Evolutionary conservation across 192 early-diverging fungal species (phyloP), one percentile per base, ranked within the genome.

Genomic region (Lunasporangiospora selenospora): DNA sequence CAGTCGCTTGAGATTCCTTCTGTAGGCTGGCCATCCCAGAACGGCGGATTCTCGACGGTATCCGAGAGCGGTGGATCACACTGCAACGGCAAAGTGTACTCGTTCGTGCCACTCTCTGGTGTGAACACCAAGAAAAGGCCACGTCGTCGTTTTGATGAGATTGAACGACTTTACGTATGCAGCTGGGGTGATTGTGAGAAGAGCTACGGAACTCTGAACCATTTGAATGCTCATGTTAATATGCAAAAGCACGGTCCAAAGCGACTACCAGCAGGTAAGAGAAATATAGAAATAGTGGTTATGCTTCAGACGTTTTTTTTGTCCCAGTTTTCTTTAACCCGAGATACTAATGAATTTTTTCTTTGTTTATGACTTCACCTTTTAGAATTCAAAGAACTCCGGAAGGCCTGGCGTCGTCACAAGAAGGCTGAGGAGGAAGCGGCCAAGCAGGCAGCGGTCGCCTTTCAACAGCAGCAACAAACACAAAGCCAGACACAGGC

Each of bases 241-340:
- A 88, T 88, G 87, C 87, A 88, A 51, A 87, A 84, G 61, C 87
- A 88, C 54, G 87, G 81, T 45, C 76, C 65, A 9, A 87, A 87
- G 53, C 80, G 85, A 10, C 75, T 77, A 36, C 83, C 85, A 2
- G 39, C 78, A 39, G 78, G 70, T 77, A 67, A 66, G 57, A 40
- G 23, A 21, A 39, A 39, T 19, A 39, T 11, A 3, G 21, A 53
- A 18, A 5, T 34, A 30, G 19, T 32, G 2, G 10, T 30, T n/a
- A n/a, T n/a, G n/a, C n/a, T n/a, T n/a, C n/a, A n/a, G 27, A 11
- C 31, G 10, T 8, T 32, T 30, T 26, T 32, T 53, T 12, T 34
- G 2, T 26, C 9, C 10, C 12, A 32, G 23, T 34, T 13, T 8
- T 13, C 18, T 46, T 13, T 13, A 6, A 8, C n/a, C 26, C 18